These are phyloP conservation scores for Apiotrichum sp. DNA, from an alignment of 1,284 basidiomycete species.

Conservation along the genomic window DNA sequence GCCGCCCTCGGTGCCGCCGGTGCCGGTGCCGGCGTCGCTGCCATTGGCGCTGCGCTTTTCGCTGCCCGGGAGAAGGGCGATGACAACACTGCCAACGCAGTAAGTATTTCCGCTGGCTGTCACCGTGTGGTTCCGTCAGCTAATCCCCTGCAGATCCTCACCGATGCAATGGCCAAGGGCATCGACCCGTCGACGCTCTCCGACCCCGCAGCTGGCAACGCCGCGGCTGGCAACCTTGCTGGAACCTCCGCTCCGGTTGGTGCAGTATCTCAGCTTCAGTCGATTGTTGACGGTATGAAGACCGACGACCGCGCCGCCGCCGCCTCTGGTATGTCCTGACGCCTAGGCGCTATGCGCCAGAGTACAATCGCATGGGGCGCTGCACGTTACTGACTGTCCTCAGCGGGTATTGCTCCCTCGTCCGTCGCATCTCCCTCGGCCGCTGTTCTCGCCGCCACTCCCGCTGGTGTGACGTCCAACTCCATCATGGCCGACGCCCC, in stretches of 20 bases:
- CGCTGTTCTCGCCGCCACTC: not conserved
- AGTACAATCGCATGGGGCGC: not conserved
- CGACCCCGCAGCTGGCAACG: constrained; percentile 23
- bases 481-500: not conserved
- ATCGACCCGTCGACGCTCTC: constrained; percentile 34
- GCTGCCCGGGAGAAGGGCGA: constrained; percentile 12
- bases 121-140: not conserved
- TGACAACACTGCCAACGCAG: constrained; percentile 29
- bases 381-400: not conserved
- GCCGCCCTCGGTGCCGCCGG: not conserved
- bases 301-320: constrained; percentile 5
- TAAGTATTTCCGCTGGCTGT: constrained; percentile 18
- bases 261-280: constrained; percentile 32
- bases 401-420: constrained; percentile 5
- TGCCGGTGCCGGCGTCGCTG: constrained; percentile 15
- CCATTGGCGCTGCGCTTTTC: constrained; percentile 25
- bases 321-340: not conserved
- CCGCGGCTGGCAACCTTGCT: constrained; percentile 24
- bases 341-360: too few species aligned
- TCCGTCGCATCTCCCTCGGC: constrained; percentile 20
- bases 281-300: constrained; percentile 36
- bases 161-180: constrained; percentile 40
- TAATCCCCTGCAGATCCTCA: constrained; percentile 22
- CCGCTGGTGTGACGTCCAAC: not conserved
- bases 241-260: constrained; percentile 27